Evolutionary conservation across 192 early-diverging fungal species (phyloP).

Genomic region (Jimgerdemannia flammicorona): DNA sequence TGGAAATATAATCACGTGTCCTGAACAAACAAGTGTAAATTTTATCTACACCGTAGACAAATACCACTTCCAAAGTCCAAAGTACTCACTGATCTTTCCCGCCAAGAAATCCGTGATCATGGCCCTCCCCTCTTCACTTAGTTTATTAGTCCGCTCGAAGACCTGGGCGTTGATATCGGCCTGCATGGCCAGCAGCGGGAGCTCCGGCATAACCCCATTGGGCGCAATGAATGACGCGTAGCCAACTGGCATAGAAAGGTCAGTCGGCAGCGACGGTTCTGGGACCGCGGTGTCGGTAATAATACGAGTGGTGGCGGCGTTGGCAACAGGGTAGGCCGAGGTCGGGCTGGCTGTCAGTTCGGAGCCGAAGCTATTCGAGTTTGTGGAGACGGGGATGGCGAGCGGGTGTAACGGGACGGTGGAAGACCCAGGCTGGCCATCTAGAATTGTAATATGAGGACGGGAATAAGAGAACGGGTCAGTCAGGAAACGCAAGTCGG

Average conservation of each 20-base stretch:
- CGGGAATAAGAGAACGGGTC: neutral
- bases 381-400: neutral
- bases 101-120: neutral
- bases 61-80: neutral
- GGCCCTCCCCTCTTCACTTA: neutral
- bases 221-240: neutral
- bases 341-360: neutral
- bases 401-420: neutral
- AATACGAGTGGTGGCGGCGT: neutral
- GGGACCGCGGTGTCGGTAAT: neutral
- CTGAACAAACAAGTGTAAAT: neutral
- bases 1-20: neutral
- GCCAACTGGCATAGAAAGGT: neutral
- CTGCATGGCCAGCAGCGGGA: neutral
- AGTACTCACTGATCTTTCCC: neutral
- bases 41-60: neutral
- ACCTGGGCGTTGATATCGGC: neutral
- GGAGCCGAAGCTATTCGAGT: neutral
- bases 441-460: neutral
- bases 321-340: neutral
- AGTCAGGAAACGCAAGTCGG: neutral
- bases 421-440: neutral
- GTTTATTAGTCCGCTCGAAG: conserved; percentile 1
- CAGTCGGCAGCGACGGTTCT: neutral
- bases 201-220: neutral